These are phyloP conservation scores for Fagopyrum esculentum DNA, from an alignment of 148 eudicot genomes.

Conservation along the genomic window DNA sequence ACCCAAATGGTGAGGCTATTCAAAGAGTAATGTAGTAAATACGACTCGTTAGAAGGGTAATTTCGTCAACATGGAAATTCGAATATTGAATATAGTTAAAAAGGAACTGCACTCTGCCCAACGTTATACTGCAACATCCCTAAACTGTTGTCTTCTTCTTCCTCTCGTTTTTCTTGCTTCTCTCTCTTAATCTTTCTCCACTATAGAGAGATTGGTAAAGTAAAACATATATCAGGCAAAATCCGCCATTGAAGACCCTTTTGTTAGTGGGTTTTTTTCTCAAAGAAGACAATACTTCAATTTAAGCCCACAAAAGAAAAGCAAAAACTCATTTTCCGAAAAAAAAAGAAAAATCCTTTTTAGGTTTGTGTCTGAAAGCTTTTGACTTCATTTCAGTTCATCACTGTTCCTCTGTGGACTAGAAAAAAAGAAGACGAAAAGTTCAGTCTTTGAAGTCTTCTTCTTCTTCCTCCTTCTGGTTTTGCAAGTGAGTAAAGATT, in stretches of 20 bases:
- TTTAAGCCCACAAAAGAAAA: neutral
- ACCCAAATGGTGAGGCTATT: too few species aligned
- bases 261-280: neutral
- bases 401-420: neutral
- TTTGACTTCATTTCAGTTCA: neutral
- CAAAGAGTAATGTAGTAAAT: neutral
- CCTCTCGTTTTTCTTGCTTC: neutral
- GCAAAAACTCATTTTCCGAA: neutral
- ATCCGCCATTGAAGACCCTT: conserved; percentile 4
- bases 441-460: neutral
- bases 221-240: neutral
- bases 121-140: conserved; percentile 21
- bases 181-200: neutral
- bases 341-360: neutral
- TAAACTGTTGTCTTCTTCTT: neutral
- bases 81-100: conserved; percentile 5
- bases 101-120: conserved; percentile 35
- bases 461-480: neutral
- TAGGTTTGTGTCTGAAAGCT: neutral
- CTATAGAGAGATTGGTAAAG: neutral
- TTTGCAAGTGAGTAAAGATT: neutral
- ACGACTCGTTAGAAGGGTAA: conserved; percentile 4
- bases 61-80: conserved; percentile 2
- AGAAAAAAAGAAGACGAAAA: neutral
- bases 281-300: neutral